Percentiles rank a stretch among this genome's conserved stretches.
These are phyloP conservation scores for Fusarium drepaniforme DNA, from an alignment of 2,329 filamentous ascomycete genomes.

Conservation along the genomic window DNA sequence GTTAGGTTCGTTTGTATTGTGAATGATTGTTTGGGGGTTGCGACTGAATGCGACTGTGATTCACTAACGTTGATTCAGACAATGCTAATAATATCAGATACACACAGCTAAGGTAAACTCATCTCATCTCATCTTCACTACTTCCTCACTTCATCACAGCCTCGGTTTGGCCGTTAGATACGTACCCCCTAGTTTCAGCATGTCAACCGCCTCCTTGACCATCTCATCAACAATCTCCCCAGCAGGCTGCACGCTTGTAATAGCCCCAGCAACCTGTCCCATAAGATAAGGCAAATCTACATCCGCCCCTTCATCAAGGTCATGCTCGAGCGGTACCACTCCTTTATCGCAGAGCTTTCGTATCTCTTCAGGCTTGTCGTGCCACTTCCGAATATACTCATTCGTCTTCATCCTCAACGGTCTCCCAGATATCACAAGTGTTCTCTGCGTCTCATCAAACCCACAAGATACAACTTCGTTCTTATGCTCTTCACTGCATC, in stretches of 20 bases:
- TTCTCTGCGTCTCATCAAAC: conserved; percentile 84
- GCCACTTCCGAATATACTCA: conserved; percentile 87
- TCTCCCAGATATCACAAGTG: conserved; percentile 84
- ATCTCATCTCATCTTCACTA: background rate
- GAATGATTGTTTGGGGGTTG: background rate
- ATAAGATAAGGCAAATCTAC: conserved; percentile 90
- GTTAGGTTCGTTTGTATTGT: background rate
- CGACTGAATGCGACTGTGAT: background rate
- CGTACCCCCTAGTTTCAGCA: conserved; percentile 71
- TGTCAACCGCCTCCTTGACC: conserved; percentile 80
- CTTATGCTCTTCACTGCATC: conserved; percentile 86
- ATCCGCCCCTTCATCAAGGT: conserved; percentile 85
- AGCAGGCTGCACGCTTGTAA: conserved; percentile 83
- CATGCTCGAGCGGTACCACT: conserved; percentile 83
- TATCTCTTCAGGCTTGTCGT: conserved; percentile 80
- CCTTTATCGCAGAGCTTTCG: conserved; percentile 80
- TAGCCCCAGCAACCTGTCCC: conserved; percentile 90
- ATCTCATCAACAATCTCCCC: conserved; percentile 90
- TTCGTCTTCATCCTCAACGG: conserved; percentile 86
- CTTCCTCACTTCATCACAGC: conserved; percentile 48
- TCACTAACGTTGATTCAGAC: background rate
- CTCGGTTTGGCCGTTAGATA: conserved; percentile 67
- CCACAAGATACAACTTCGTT: conserved; percentile 82
- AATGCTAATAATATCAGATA: background rate
- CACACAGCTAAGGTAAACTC: background rate